Evolutionary conservation across 306 rosid species (phyloP), one percentile per base, ranked within the genome.

Genomic region (Vicia sativa): DNA sequence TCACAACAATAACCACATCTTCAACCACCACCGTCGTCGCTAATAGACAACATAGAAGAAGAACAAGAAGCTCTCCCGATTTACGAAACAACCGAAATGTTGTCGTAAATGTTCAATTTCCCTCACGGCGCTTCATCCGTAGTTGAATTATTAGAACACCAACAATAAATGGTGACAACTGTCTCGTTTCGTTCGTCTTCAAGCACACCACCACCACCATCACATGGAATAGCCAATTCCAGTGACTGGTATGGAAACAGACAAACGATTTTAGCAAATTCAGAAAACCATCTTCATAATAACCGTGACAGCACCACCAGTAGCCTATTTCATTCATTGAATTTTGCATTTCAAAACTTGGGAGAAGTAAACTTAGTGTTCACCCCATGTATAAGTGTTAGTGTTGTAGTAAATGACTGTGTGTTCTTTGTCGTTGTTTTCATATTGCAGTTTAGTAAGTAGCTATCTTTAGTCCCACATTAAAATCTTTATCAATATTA

Each of bases 81-180:
- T 14, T 90, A 87, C 3, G 98, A 93, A 54, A 78, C 89, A 0
- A 83, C 87, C 0, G 97, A 97, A 29, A 93, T 93, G 91, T 66
- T 93, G 35, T 90, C 98, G 0, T 97, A 93, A 80, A 90, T 93
- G 96, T 93, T 93, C 85, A 90, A 84, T 82, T 90, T 86, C 73
- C 78, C 87, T 34, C 80, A 83, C 0, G 70, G 86, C 9, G 35
- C 82, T 0, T 26, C 79, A 0, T 45, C 86, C 1, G 57, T 82
- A 0, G 37, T 77, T 0, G 91, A 88, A 75, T 75, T 88, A 49
- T 42, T 88, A 16, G 96, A 83, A 0, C 95, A 84, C 1, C 75
- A 60, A 4, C 86, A 66, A 15, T 43, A 79, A 41, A 16, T 68
- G 58, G 3, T 29, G 72, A 9, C 85, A 64, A 14, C 83, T 67